These are phyloP conservation scores for Akebia trifoliata DNA, from an alignment of 164 flowering plant species.

Conservation along the genomic window DNA sequence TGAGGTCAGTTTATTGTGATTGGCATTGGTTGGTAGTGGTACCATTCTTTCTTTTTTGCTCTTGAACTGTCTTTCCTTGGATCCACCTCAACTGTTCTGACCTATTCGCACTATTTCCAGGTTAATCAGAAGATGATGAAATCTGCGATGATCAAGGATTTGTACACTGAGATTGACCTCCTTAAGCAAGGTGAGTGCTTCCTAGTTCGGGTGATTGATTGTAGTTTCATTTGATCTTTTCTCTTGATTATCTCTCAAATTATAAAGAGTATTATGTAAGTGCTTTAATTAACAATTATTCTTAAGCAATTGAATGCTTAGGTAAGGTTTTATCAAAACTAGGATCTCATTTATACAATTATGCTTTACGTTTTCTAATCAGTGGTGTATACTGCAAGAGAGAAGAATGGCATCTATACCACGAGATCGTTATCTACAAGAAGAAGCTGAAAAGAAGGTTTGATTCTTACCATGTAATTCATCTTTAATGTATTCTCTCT, in stretches of 20 bases:
- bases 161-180: slow-evolving; percentile 86
- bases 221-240: too few species aligned
- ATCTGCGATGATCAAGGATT: slow-evolving; percentile 92
- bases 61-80: not conserved
- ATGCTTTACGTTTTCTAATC: slow-evolving; percentile 7
- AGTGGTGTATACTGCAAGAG: slow-evolving; percentile 87
- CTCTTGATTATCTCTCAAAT: too few species aligned
- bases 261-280: too few species aligned
- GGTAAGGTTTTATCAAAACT: not conserved
- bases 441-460: slow-evolving; percentile 89
- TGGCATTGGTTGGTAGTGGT: not conserved
- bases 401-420: slow-evolving; percentile 88
- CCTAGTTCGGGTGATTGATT: slow-evolving; percentile 6
- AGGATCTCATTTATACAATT: not conserved
- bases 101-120: slow-evolving; percentile 35
- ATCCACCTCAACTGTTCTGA: slow-evolving; percentile 2
- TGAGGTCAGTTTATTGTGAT: slow-evolving; percentile 52
- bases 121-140: slow-evolving; percentile 99
- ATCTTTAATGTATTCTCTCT: not conserved
- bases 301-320: not conserved
- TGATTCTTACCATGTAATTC: not conserved
- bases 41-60: not conserved
- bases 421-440: slow-evolving; percentile 69
- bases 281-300: slow-evolving; percentile 4
- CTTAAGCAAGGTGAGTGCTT: slow-evolving; percentile 80